Evolutionary conservation across 805 yeast genomes (phyloP).

Genomic region (Candida quercuum): DNA sequence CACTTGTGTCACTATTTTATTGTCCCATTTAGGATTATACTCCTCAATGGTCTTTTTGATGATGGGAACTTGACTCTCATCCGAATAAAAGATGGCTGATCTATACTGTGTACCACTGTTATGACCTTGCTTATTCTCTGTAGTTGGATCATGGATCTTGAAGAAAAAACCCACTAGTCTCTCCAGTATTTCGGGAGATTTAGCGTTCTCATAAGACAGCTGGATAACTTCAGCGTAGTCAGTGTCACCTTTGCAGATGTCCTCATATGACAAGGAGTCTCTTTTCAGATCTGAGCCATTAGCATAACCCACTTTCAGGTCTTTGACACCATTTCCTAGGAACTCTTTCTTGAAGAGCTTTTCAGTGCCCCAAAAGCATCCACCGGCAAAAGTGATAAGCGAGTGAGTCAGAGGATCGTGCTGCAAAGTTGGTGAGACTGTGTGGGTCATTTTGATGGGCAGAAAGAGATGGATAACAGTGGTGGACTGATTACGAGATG

Average conservation of each 20-base stretch:
- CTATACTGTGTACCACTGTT: constrained; percentile 90
- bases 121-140: constrained; percentile 76
- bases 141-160: constrained; percentile 92
- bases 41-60: constrained; percentile 43
- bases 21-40: constrained; percentile 66
- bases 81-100: constrained; percentile 68
- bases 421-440: constrained; percentile 1
- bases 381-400: constrained; percentile 7
- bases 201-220: constrained; percentile 69
- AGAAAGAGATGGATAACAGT: too few relatives aligned
- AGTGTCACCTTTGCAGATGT: constrained; percentile 48
- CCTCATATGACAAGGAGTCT: constrained; percentile 3
- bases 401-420: constrained; percentile 1
- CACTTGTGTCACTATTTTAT: constrained; percentile 63
- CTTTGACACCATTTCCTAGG: constrained; percentile 48
- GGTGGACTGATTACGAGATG: too few relatives aligned
- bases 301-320: constrained; percentile 79
- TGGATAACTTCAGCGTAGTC: constrained; percentile 78
- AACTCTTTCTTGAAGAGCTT: constrained; percentile 70
- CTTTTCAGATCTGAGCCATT: constrained; percentile 44
- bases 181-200: constrained; percentile 35
- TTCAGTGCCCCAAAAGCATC: constrained; percentile 83
- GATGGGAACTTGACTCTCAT: constrained; percentile 36
- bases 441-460: background rate
- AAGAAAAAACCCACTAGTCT: constrained; percentile 80